phyloP scores from a whole-genome alignment of 805 yeast genomes.

The Wickerhamomyces tratensis region DNA sequence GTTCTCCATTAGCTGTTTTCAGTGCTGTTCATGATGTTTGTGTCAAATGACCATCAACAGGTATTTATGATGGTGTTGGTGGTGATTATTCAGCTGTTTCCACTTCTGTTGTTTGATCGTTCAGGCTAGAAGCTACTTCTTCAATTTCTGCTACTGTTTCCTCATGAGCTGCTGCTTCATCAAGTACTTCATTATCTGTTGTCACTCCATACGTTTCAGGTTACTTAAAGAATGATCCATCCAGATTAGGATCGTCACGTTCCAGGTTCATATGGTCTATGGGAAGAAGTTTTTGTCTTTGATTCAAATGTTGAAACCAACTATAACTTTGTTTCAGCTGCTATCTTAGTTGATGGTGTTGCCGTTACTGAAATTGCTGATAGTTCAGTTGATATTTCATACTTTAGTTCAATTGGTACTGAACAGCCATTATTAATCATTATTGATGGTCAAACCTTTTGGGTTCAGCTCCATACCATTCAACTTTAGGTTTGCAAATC shows the following conservation, averaged over 20 bases:
- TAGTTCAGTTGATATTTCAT: slow-evolving; percentile 7
- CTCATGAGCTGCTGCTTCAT: too few relatives aligned
- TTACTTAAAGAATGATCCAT: slow-evolving; percentile 13
- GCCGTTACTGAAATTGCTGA: slow-evolving; percentile 3
- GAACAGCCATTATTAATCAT: background rate
- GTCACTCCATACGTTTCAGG: slow-evolving; percentile 14
- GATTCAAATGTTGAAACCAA: slow-evolving; percentile 7
- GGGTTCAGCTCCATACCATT: background rate
- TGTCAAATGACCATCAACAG: background rate
- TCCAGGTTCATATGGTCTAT: slow-evolving; percentile 2
- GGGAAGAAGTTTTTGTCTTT: background rate
- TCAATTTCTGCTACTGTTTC: background rate
- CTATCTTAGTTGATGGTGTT: slow-evolving; percentile 7
- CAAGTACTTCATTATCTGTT: too few relatives aligned
- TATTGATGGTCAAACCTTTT: background rate
- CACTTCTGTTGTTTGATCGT: slow-evolving; percentile 3
- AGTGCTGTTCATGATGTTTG: background rate
- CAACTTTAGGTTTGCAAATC: background rate
- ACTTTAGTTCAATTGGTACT: slow-evolving; percentile 4
- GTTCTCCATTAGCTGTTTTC: background rate
- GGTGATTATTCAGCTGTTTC: slow-evolving; percentile 1
- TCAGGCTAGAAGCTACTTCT: background rate
- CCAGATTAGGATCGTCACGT: slow-evolving; percentile 16
- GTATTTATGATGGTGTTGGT: background rate
- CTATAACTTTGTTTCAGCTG: slow-evolving; percentile 10